Conservation (phyloP, 805 yeast genomes). For the Komagataella ulmi region DNA sequence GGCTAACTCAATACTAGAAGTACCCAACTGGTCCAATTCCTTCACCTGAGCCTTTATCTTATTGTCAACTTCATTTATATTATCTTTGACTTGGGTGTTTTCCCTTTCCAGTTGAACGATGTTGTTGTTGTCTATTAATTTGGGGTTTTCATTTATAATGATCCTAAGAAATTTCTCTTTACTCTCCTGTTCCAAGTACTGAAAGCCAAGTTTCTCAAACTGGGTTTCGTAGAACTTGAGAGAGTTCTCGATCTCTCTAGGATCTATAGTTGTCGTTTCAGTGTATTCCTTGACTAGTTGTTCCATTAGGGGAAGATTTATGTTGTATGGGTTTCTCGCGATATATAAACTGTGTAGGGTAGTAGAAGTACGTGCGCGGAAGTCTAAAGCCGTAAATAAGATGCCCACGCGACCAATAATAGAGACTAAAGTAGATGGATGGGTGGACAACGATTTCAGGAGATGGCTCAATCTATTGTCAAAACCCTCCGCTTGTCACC, state of each 20-base stretch:
- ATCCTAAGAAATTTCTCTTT: constrained; percentile 51
- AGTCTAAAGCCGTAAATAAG: background rate
- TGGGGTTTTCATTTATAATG: constrained; percentile 22
- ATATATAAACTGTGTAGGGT: too few relatives aligned
- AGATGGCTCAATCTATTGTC: too few relatives aligned
- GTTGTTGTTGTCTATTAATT: background rate
- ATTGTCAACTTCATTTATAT: background rate
- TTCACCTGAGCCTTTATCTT: background rate
- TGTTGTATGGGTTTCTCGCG: background rate
- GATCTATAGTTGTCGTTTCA: background rate
- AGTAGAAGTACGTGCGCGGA: background rate
- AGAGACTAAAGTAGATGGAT: background rate
- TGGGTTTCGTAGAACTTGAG: background rate
- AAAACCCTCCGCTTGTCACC: background rate
- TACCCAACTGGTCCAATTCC: background rate
- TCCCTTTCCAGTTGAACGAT: background rate
- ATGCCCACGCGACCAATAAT: background rate
- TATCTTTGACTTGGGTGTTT: background rate
- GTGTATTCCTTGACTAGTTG: background rate
- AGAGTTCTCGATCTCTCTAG: background rate
- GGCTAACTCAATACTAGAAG: background rate
- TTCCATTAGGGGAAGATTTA: background rate
- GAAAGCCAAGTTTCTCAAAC: constrained; percentile 43
- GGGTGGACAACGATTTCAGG: too few relatives aligned
- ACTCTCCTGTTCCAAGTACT: constrained; percentile 60